Evolutionary conservation across 345 rosid genomes (phyloP).

Genomic region (Lepidium aucheri): DNA sequence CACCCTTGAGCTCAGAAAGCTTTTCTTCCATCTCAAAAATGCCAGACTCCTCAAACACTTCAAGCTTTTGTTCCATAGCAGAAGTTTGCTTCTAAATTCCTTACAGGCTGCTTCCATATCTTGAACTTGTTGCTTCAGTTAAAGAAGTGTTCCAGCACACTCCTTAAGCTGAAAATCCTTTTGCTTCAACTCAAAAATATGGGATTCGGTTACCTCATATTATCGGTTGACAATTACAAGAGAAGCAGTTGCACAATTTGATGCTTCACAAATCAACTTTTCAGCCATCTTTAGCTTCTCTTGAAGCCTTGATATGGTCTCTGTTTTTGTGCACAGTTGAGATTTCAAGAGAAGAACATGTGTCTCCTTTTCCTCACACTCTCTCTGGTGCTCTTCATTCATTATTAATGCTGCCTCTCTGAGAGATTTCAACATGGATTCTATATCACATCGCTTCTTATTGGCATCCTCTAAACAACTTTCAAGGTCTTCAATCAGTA

Average conservation of each 20-base stretch:
- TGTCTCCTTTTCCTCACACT: conserved; percentile 62
- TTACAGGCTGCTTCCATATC: conserved; percentile 38
- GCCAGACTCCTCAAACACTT: conserved; percentile 49
- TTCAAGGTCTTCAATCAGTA: conserved; percentile 69
- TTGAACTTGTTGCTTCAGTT: conserved; percentile 39
- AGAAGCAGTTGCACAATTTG: conserved; percentile 71
- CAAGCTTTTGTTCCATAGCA: conserved; percentile 45
- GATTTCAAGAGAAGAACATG: conserved; percentile 49
- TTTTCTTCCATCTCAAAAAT: conserved; percentile 48
- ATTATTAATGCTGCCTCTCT: conserved; percentile 77
- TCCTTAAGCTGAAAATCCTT: conserved; percentile 44
- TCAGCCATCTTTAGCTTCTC: conserved; percentile 50
- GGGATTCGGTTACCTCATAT: conserved; percentile 40
- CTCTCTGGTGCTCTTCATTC: conserved; percentile 82
- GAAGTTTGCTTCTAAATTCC: conserved; percentile 37
- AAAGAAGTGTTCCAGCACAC: conserved; percentile 33
- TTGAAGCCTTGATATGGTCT: conserved; percentile 41
- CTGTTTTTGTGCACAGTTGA: conserved; percentile 40
- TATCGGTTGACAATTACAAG: conserved; percentile 62
- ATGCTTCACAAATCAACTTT: conserved; percentile 35
- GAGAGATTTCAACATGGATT: conserved; percentile 76
- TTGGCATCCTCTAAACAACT: conserved; percentile 82
- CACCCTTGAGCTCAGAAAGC: conserved; percentile 52
- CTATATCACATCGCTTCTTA: conserved; percentile 54
- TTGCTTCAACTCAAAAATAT: conserved; percentile 36